These are phyloP conservation scores for Cryptococcus depauperatus DNA, from an alignment of 1,284 basidiomycete genomes.

Conservation along the genomic window DNA sequence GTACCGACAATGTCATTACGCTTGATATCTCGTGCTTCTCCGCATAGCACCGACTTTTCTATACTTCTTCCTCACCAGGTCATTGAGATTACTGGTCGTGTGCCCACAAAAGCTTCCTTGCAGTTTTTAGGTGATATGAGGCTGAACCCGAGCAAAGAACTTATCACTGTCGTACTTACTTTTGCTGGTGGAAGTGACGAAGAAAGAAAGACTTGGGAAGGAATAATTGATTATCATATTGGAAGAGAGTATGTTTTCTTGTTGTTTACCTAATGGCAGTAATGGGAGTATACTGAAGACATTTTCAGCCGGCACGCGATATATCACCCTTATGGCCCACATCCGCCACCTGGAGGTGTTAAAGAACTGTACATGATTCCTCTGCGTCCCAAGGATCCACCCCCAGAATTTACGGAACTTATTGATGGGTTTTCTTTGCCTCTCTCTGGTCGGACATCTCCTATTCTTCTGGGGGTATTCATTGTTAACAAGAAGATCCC, in stretches of 20 bases:
- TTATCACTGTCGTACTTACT: constrained; percentile 65
- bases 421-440: constrained; percentile 71
- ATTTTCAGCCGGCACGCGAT: constrained; percentile 67
- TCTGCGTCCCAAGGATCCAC: constrained; percentile 56
- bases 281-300: not conserved
- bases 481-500: constrained; percentile 61
- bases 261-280: not conserved
- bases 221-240: constrained; percentile 61
- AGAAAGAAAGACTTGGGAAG: constrained; percentile 51
- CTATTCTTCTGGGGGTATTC: constrained; percentile 74
- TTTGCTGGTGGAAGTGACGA: constrained; percentile 46
- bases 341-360: constrained; percentile 66
- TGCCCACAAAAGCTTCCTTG: constrained; percentile 62
- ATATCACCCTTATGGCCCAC: constrained; percentile 67
- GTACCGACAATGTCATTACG: constrained; percentile 19
- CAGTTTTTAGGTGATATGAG: constrained; percentile 68
- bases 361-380: constrained; percentile 85
- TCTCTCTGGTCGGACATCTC: constrained; percentile 50
- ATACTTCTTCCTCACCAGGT: constrained; percentile 25
- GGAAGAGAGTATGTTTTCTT: constrained; percentile 60
- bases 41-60: constrained; percentile 12
- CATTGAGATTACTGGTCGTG: constrained; percentile 54
- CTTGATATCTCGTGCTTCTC: constrained; percentile 7
- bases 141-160: constrained; percentile 66
- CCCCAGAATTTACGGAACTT: constrained; percentile 79